These are phyloP conservation scores for Sporisorium scitamineum DNA, from an alignment of 1,284 basidiomycete species.

Conservation along the genomic window DNA sequence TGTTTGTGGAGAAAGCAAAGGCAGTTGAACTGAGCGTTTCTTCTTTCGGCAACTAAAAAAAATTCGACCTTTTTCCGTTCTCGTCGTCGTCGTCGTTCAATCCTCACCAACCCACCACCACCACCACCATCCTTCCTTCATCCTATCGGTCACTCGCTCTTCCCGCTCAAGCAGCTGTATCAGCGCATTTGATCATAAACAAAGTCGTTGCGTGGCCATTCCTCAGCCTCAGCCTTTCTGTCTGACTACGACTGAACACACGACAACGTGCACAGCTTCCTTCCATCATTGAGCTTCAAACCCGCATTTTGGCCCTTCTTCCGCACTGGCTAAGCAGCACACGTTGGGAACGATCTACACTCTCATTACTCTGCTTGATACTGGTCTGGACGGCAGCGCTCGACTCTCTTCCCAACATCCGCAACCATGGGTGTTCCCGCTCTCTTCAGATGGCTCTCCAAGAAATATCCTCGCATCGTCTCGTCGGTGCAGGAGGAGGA, in stretches of 20 bases:
- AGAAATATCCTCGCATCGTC: conserved; percentile 70
- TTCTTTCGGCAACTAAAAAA: conserved; percentile 6
- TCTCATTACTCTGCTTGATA: background rate
- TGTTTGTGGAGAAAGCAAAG: background rate
- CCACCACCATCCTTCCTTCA: background rate
- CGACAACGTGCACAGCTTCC: background rate
- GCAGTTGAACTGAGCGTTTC: background rate
- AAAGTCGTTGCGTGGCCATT: background rate
- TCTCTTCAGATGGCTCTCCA: conserved; percentile 69
- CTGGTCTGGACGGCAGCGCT: background rate
- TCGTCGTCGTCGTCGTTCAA: background rate
- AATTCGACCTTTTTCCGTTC: background rate
- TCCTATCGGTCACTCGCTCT: background rate
- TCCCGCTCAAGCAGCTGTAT: background rate
- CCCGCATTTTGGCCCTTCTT: background rate
- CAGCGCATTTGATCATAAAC: no score
- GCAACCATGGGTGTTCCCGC: conserved; percentile 67
- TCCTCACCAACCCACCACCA: conserved; percentile 3
- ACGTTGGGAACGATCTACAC: background rate
- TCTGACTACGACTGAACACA: background rate
- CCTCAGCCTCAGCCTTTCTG: background rate
- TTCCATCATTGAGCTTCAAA: background rate
- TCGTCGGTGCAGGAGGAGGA: conserved; percentile 67
- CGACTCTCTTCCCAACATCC: background rate
- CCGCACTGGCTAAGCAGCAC: background rate